These are phyloP conservation scores for Ceratocystis papillata DNA, from an alignment of 2,329 filamentous ascomycete species.

Conservation along the genomic window DNA sequence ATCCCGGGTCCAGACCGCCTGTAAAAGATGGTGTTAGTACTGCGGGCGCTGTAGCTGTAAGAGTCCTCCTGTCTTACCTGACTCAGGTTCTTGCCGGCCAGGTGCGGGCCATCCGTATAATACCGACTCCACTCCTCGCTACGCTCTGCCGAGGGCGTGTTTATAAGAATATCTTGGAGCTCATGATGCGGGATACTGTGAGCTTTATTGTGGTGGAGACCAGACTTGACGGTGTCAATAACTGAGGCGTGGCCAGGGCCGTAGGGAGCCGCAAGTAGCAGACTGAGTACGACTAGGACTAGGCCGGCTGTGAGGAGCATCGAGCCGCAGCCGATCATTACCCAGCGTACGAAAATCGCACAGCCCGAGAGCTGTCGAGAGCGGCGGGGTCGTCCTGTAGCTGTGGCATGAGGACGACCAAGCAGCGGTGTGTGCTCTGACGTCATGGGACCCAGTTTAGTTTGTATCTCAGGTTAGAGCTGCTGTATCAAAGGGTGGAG, in stretches of 20 bases:
- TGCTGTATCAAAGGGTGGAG: not conserved
- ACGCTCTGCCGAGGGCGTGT: slow-evolving; percentile 46
- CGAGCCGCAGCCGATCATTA: slow-evolving; percentile 7
- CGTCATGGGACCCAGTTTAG: not conserved
- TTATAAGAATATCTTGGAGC: slow-evolving; percentile 46
- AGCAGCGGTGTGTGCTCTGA: slow-evolving; percentile 10
- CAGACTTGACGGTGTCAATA: slow-evolving; percentile 12
- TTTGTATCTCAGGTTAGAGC: no score
- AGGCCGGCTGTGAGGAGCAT: not conserved
- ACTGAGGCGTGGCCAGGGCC: slow-evolving; percentile 11
- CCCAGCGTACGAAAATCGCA: slow-evolving; percentile 4
- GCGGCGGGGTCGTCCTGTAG: not conserved
- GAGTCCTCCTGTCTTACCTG: slow-evolving; percentile 38
- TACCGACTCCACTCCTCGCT: slow-evolving; percentile 65
- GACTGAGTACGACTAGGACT: not conserved
- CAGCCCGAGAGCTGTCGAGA: not conserved
- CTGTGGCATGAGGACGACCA: not conserved
- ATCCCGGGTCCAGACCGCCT: slow-evolving; percentile 64
- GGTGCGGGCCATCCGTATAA: slow-evolving; percentile 64
- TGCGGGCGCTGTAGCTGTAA: not conserved
- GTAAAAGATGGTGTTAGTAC: slow-evolving; percentile 22
- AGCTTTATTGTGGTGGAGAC: not conserved
- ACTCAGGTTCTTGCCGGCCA: slow-evolving; percentile 67
- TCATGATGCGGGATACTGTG: slow-evolving; percentile 35
- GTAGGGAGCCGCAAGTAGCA: slow-evolving; percentile 9